Evolutionary conservation across 2,329 filamentous ascomycete species (phyloP), one percentile per base, ranked within the genome.

Genomic region (Botrytis pseudocinerea): DNA sequence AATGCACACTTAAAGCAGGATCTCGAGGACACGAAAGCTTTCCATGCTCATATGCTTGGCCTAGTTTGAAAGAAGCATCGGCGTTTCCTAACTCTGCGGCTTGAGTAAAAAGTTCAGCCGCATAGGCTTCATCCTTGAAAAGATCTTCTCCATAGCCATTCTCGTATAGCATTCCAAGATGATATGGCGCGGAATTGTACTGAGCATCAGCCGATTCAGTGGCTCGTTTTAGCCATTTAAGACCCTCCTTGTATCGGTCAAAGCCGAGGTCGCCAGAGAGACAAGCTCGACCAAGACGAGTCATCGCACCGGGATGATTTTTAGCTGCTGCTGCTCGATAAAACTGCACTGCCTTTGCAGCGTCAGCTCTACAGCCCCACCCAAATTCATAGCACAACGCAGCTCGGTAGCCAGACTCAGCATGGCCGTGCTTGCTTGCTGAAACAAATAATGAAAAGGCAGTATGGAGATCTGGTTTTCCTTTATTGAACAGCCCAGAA

Each of bases 331-430:
- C 93, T 75, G 92, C 91, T 71, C 95, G 91, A 80, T 97, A 92
- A 82, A 96, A 99, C 81, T 98, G 95, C 1, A 97, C 93, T 61
- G 96, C 95, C 83, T 98, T 98, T 68, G 92, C 90, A 73, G 93
- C 92, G 79, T 98, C 94, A 79, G 94, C 94, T 73, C 94, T 91
- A 79, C 92, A 97, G 59, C 96, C 96, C 96, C 96, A 99, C 75
- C 95, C 96, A 82, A 98, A 98, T 82, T 99, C 96, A 84, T 98
- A 98, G 84, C 95, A 98, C 72, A 99, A 86, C 25, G 93, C 96
- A 70, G 95, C 92, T 72, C 96, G 92, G 83, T 98, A 99, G 51
- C 92, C 95, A 73, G 96, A 96, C 84, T 99, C 96, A 65, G 96
- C 94, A 82, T 99, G 96, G 46, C 96, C 96, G 83, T 98, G 96